Percentiles rank a stretch among this genome's conserved stretches.
phyloP scores from a whole-genome alignment of 148 eudicot species.

The Spergularia bocconei region DNA sequence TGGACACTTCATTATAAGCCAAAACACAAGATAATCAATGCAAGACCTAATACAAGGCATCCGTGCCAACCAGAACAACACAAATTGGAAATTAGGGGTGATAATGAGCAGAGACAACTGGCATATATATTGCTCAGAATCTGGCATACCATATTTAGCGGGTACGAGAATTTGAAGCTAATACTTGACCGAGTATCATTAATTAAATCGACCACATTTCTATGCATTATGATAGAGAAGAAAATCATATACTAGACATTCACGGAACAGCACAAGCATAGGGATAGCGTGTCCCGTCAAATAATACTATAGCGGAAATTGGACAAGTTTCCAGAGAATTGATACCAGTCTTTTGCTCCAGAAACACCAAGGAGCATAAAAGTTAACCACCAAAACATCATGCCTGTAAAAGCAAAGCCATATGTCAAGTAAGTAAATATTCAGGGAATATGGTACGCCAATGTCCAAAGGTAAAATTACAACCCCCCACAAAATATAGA shows the following conservation, averaged over 20 bases:
- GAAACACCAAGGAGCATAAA: slow-evolving; percentile 90
- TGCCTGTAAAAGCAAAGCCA: slow-evolving; percentile 49
- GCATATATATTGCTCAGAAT: background rate
- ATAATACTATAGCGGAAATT: background rate
- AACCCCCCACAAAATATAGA: background rate
- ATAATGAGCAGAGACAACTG: background rate
- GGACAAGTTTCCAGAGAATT: slow-evolving; percentile 6
- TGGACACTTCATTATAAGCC: no score
- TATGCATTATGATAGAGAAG: background rate
- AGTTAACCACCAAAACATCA: slow-evolving; percentile 76
- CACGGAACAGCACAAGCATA: background rate
- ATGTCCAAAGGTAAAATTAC: background rate
- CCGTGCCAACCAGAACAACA: background rate
- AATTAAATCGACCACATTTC: background rate
- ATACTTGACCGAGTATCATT: background rate
- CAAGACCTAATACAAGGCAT: background rate
- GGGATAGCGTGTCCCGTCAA: slow-evolving; percentile 1
- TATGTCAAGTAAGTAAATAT: slow-evolving; percentile 11
- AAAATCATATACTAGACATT: background rate
- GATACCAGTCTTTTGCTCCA: slow-evolving; percentile 88
- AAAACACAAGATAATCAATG: background rate
- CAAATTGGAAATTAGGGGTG: background rate
- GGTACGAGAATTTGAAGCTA: background rate
- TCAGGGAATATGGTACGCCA: background rate
- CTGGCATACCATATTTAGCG: background rate